Conservation (phyloP, 2,329 filamentous ascomycete species). For the Tolypocladium amazonense region DNA sequence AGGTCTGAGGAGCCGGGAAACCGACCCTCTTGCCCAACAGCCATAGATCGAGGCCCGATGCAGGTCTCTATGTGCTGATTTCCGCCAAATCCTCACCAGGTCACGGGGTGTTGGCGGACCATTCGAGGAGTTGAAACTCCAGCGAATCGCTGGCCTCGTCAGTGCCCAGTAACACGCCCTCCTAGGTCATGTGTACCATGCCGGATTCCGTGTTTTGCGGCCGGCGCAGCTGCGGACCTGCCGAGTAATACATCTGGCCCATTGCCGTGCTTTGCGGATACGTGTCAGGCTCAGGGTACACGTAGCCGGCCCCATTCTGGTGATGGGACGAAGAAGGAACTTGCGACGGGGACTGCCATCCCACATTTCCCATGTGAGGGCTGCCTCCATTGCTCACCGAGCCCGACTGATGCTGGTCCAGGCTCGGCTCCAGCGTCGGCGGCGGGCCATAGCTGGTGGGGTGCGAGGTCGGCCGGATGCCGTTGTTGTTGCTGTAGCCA, state of each 20-base stretch:
- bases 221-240: slow-evolving; percentile 53
- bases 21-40: not conserved
- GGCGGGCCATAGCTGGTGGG: slow-evolving; percentile 75
- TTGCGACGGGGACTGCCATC: slow-evolving; percentile 81
- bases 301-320: slow-evolving; percentile 52
- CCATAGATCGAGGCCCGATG: not conserved
- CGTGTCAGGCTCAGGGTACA: slow-evolving; percentile 76
- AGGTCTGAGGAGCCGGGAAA: not conserved
- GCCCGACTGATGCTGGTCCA: slow-evolving; percentile 62
- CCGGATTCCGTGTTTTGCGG: slow-evolving; percentile 65
- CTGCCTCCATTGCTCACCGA: slow-evolving; percentile 65
- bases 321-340: slow-evolving; percentile 54
- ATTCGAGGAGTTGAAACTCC: not conserved
- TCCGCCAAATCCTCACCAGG: not conserved
- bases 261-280: slow-evolving; percentile 49
- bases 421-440: slow-evolving; percentile 73
- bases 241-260: slow-evolving; percentile 63
- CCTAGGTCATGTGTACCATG: slow-evolving; percentile 29
- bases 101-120: slow-evolving; percentile 13
- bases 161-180: slow-evolving; percentile 6
- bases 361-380: slow-evolving; percentile 71
- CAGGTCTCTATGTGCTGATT: not conserved
- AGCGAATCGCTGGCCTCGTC: not conserved
- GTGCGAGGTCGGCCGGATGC: slow-evolving; percentile 70
- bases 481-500: slow-evolving; percentile 32